Conservation (phyloP, 2,329 filamentous ascomycete species). For the Penicillium polonicum region DNA sequence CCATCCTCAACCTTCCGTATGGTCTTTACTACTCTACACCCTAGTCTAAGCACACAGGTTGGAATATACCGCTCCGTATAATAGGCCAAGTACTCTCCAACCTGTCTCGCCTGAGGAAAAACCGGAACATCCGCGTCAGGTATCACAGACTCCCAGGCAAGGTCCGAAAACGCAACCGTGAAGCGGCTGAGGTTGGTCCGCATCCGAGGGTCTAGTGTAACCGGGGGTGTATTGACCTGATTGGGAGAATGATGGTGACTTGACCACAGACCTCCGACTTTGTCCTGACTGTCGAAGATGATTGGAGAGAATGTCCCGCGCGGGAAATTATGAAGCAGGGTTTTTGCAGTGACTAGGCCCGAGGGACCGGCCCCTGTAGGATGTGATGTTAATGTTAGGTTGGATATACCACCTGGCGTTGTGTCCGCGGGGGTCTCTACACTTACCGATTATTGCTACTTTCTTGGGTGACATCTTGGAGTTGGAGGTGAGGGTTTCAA, state of each 20-base stretch:
- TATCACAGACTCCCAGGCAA: constrained; percentile 63
- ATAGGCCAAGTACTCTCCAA: constrained; percentile 67
- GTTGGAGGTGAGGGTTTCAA: background rate
- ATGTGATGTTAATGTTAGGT: constrained; percentile 4
- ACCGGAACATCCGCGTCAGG: constrained; percentile 51
- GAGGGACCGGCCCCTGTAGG: constrained; percentile 64
- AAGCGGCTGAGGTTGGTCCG: constrained; percentile 70
- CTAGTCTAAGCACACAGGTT: constrained; percentile 49
- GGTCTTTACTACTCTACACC: constrained; percentile 42
- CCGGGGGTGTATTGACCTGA: background rate
- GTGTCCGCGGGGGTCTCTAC: background rate
- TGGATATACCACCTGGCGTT: background rate
- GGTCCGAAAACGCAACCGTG: constrained; percentile 62
- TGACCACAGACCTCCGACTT: constrained; percentile 79
- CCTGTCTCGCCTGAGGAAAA: constrained; percentile 74
- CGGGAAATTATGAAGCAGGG: constrained; percentile 61
- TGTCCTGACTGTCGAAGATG: constrained; percentile 64
- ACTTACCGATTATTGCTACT: constrained; percentile 54
- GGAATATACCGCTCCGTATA: constrained; percentile 62
- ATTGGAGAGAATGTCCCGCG: constrained; percentile 62
- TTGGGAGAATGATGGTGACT: constrained; percentile 10
- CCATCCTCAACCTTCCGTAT: constrained; percentile 17
- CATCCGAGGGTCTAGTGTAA: constrained; percentile 58
- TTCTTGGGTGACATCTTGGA: constrained; percentile 39
- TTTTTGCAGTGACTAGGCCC: constrained; percentile 70